phyloP scores from a whole-genome alignment of 371 early-diverging fungal genomes.

The Mortierella polycephala region DNA sequence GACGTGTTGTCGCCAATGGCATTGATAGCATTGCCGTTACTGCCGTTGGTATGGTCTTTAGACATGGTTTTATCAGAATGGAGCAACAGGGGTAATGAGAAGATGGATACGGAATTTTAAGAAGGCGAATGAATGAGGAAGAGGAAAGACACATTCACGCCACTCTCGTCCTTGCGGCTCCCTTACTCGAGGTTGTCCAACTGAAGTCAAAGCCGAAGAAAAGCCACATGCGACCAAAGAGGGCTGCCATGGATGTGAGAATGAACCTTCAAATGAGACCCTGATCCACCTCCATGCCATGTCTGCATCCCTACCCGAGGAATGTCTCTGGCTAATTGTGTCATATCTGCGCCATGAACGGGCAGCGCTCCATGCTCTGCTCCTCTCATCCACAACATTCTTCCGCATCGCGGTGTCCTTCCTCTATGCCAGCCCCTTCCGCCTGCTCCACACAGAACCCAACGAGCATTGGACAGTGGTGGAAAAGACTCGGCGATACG shows the following conservation, averaged over 20 bases:
- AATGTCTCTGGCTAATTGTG: conserved; percentile 51
- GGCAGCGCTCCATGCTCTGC: conserved; percentile 33
- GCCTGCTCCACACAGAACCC: conserved; percentile 35
- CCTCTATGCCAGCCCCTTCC: conserved; percentile 46
- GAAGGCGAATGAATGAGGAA: too few species aligned
- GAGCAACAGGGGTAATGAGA: too few species aligned
- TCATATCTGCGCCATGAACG: conserved; percentile 32
- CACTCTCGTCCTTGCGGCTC: too few species aligned
- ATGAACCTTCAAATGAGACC: too few species aligned
- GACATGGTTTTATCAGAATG: background rate
- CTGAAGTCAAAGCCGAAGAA: too few species aligned
- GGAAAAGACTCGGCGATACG: conserved; percentile 34
- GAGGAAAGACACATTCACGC: too few species aligned
- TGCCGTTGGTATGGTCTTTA: background rate
- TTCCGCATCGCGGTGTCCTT: conserved; percentile 48
- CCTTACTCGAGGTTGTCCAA: too few species aligned
- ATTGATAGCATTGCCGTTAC: background rate
- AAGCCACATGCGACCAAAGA: too few species aligned
- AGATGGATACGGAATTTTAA: too few species aligned
- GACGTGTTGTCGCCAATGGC: background rate
- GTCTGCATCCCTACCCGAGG: conserved; percentile 43
- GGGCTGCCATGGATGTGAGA: too few species aligned
- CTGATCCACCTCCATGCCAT: conserved; percentile 26
- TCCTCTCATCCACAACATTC: conserved; percentile 25
- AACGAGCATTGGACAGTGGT: conserved; percentile 32